Evolutionary conservation across 2,329 filamentous ascomycete genomes (phyloP).

Genomic region (Thelonectria discophora): DNA sequence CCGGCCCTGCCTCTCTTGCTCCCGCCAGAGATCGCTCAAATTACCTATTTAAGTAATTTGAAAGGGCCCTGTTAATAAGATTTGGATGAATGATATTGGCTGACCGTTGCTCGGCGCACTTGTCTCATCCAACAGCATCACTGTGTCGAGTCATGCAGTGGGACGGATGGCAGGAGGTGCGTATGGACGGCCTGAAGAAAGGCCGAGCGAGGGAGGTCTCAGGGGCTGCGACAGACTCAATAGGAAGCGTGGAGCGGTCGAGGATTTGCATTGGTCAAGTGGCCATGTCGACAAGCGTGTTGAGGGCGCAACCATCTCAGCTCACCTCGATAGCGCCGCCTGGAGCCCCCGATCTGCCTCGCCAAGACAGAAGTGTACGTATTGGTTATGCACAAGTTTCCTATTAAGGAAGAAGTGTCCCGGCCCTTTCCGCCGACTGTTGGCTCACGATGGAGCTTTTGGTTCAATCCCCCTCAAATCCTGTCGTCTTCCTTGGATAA

Average conservation of each 20-base stretch:
- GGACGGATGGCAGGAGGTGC: background rate
- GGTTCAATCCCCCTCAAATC: background rate
- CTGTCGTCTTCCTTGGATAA: background rate
- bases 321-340: background rate
- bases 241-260: background rate
- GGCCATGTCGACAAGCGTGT: background rate
- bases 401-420: constrained; percentile 1
- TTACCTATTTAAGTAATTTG: constrained; percentile 7
- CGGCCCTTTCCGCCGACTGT: background rate
- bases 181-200: background rate
- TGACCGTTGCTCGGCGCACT: background rate
- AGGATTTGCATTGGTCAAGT: constrained; percentile 6
- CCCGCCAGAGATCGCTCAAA: background rate
- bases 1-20: background rate
- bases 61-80: constrained; percentile 2
- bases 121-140: background rate
- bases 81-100: background rate
- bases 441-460: background rate
- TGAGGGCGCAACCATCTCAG: background rate
- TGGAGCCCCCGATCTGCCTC: background rate
- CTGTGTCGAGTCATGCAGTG: background rate
- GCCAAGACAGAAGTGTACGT: constrained; percentile 1
- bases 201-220: background rate
- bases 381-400: background rate
- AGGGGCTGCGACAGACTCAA: background rate